A percentile compares a stretch with the other conserved stretches of the same genome.
These are phyloP conservation scores for Mycena rosella DNA, from an alignment of 768 basidiomycete species.

Conservation along the genomic window DNA sequence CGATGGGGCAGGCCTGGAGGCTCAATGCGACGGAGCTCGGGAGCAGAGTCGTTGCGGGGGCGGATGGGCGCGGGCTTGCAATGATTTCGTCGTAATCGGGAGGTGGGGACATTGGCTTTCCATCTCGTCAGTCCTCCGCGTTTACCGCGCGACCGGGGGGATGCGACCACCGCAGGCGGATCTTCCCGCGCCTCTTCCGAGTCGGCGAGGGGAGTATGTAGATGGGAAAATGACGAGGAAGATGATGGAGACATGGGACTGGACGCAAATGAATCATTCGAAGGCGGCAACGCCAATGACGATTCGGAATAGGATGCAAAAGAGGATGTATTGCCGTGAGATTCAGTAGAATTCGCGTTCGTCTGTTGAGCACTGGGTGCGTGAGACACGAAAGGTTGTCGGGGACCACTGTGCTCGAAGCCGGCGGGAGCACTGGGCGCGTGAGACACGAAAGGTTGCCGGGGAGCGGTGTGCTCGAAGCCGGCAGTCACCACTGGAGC, in stretches of 20 bases:
- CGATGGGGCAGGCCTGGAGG: slow-evolving; percentile 29
- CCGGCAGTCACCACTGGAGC: neutral
- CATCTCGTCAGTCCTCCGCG: neutral
- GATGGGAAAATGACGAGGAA: slow-evolving; percentile 10
- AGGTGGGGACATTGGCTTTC: slow-evolving; percentile 30
- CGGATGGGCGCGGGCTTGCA: slow-evolving; percentile 12
- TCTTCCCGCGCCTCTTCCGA: slow-evolving; percentile 5
- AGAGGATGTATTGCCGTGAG: slow-evolving; percentile 1
- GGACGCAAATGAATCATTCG: slow-evolving; percentile 15
- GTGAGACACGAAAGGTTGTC: too few relatives aligned
- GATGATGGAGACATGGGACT: slow-evolving; percentile 10
- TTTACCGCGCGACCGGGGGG: neutral
- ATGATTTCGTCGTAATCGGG: slow-evolving; percentile 34
- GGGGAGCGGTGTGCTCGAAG: neutral
- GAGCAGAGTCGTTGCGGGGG: slow-evolving; percentile 29
- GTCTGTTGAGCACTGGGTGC: too few relatives aligned
- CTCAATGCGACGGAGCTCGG: slow-evolving; percentile 29
- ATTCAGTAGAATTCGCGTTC: too few relatives aligned
- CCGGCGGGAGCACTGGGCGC: neutral
- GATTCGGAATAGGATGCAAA: slow-evolving; percentile 20
- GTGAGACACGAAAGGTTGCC: neutral
- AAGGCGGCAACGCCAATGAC: slow-evolving; percentile 16
- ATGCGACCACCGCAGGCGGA: neutral
- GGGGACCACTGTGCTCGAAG: too few relatives aligned
- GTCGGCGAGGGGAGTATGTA: slow-evolving; percentile 4